Evolutionary conservation across 2,329 filamentous ascomycete species (phyloP).

Genomic region (Fusarium zealandicum): DNA sequence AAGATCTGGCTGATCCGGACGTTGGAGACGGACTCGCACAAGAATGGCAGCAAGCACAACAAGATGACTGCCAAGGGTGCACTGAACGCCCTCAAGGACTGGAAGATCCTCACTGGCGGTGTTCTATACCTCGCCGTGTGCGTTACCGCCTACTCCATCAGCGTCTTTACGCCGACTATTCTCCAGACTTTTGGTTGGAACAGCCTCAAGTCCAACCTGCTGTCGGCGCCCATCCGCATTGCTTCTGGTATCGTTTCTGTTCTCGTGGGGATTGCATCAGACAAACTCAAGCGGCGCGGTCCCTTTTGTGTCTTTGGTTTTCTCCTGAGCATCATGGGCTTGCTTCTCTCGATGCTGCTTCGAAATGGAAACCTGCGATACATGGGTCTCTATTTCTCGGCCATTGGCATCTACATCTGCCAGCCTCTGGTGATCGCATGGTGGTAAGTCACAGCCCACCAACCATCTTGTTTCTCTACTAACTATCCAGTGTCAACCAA

Average conservation of each 20-base stretch:
- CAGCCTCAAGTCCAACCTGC: conserved; percentile 43
- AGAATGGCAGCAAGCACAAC: conserved; percentile 22
- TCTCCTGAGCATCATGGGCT: conserved; percentile 1
- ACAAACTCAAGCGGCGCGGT: conserved; percentile 1
- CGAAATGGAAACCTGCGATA: conserved; percentile 5
- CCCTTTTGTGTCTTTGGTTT: conserved; percentile 1
- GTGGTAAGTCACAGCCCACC: conserved; percentile 38
- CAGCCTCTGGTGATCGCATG: conserved; percentile 50
- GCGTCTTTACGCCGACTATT: conserved; percentile 47
- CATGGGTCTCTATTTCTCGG: conserved; percentile 40
- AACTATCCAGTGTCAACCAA: conserved; percentile 46
- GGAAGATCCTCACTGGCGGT: conserved; percentile 55
- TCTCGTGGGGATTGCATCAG: background rate
- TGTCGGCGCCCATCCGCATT: conserved; percentile 42
- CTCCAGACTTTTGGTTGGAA: conserved; percentile 45
- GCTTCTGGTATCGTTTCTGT: conserved; percentile 46
- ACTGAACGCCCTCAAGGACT: conserved; percentile 63
- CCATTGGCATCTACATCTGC: conserved; percentile 43
- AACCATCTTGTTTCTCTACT: background rate
- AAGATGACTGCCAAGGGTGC: conserved; percentile 46
- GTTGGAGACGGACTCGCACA: conserved; percentile 29
- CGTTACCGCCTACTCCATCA: conserved; percentile 42
- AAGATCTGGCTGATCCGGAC: conserved; percentile 29
- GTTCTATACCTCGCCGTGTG: conserved; percentile 41
- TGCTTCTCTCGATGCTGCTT: background rate